Evolutionary conservation across 1,284 basidiomycete species (phyloP).

Genomic region (Naganishia liquefaciens): DNA sequence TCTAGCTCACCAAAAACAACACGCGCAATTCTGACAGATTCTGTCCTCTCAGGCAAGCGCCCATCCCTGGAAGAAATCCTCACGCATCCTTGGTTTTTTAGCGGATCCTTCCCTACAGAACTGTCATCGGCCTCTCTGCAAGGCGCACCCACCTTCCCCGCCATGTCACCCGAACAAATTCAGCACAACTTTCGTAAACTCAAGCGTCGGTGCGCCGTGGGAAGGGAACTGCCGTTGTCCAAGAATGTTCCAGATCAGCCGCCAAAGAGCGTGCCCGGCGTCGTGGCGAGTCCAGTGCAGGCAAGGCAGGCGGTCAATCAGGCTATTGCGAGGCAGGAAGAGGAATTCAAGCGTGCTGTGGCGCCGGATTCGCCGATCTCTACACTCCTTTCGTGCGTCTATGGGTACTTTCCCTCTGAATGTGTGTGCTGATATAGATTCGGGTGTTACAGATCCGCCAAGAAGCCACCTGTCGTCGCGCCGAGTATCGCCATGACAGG

Average conservation of each 20-base stretch:
- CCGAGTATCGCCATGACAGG: conserved; percentile 35
- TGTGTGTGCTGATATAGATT: neutral
- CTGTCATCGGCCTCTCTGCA: conserved; percentile 80
- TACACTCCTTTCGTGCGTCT: conserved; percentile 65
- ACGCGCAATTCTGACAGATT: conserved; percentile 2
- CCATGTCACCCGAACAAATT: conserved; percentile 66
- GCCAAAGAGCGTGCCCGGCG: conserved; percentile 28
- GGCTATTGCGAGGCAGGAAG: conserved; percentile 78
- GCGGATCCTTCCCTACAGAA: conserved; percentile 75
- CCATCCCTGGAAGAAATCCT: conserved; percentile 85
- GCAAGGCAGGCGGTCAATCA: conserved; percentile 42
- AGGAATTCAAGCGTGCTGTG: conserved; percentile 92
- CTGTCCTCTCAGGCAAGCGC: conserved; percentile 59
- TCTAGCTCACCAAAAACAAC: neutral
- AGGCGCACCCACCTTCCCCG: conserved; percentile 69
- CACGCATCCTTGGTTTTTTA: conserved; percentile 78
- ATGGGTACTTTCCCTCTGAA: neutral
- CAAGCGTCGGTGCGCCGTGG: conserved; percentile 46
- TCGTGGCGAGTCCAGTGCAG: conserved; percentile 34
- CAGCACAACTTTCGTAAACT: conserved; percentile 64
- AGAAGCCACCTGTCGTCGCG: conserved; percentile 81
- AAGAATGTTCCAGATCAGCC: conserved; percentile 34
- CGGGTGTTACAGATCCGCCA: conserved; percentile 63
- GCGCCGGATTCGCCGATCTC: conserved; percentile 94
- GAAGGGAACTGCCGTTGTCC: conserved; percentile 39